phyloP scores from a whole-genome alignment of 179 eudicot genomes.

The Silene noctiflora region DNA sequence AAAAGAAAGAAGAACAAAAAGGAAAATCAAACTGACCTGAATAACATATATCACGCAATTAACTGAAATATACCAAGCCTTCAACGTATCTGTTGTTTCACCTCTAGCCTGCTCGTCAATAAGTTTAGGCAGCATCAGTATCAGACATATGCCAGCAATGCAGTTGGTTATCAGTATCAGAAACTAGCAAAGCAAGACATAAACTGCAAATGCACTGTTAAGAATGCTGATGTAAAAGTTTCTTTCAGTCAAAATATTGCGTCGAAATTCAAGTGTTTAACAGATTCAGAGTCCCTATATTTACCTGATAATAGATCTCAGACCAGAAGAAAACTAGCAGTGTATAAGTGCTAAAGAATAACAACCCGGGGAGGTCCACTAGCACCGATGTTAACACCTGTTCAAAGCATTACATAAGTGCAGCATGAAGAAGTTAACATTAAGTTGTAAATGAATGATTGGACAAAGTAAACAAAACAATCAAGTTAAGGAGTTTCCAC shows the following conservation, averaged over 20 bases:
- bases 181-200: background rate
- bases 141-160: background rate
- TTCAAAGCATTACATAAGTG: slow-evolving; percentile 23
- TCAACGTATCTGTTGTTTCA: slow-evolving; percentile 70
- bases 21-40: slow-evolving; percentile 52
- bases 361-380: slow-evolving; percentile 81
- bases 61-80: slow-evolving; percentile 51
- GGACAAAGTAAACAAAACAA: background rate
- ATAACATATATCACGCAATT: slow-evolving; percentile 62
- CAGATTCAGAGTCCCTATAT: slow-evolving; percentile 8
- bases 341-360: slow-evolving; percentile 84
- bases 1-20: background rate
- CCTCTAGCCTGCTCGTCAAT: slow-evolving; percentile 65
- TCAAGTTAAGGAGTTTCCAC: background rate
- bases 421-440: background rate
- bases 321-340: slow-evolving; percentile 95
- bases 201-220: background rate
- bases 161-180: background rate
- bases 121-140: slow-evolving; percentile 13
- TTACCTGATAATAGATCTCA: slow-evolving; percentile 86
- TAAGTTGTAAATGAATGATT: too few relatives aligned
- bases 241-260: too few relatives aligned
- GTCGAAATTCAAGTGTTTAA: background rate
- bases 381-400: slow-evolving; percentile 63
- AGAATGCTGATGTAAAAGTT: too few relatives aligned